phyloP scores from a whole-genome alignment of 805 yeast genomes.

The Jamesozyma gamospora region DNA sequence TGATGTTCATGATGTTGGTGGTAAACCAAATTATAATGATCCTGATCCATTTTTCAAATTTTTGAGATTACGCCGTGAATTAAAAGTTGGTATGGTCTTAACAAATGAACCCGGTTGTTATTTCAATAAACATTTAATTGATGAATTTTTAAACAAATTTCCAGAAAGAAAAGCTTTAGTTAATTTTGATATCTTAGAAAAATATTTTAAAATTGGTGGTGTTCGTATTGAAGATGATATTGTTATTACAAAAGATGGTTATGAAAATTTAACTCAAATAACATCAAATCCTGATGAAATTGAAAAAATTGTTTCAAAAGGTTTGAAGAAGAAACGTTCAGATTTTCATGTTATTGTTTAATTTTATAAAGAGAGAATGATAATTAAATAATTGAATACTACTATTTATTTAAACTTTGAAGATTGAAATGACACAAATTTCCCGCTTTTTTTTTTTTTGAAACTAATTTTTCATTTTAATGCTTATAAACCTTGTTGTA shows the following conservation, averaged over 20 bases:
- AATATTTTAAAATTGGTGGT: constrained; percentile 88
- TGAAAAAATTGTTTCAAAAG: constrained; percentile 61
- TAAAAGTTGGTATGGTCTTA: constrained; percentile 70
- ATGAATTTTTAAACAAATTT: constrained; percentile 42
- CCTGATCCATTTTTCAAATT: constrained; percentile 66
- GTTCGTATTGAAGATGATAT: constrained; percentile 94
- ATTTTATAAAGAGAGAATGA: not conserved
- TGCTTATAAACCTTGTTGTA: constrained; percentile 35
- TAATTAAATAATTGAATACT: not conserved
- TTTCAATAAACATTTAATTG: constrained; percentile 73
- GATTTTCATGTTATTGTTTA: constrained; percentile 53
- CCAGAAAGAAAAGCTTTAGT: constrained; percentile 47
- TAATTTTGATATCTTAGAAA: constrained; percentile 53
- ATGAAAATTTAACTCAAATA: constrained; percentile 69
- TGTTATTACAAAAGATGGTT: constrained; percentile 64
- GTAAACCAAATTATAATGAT: constrained; percentile 76
- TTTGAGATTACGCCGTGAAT: constrained; percentile 67
- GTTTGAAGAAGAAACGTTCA: constrained; percentile 48
- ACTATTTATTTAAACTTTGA: not conserved
- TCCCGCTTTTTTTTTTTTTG: not conserved
- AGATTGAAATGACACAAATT: not conserved
- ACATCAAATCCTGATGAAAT: constrained; percentile 84
- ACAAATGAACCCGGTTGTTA: constrained; percentile 95
- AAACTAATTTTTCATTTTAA: too few relatives aligned
- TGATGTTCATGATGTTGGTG: constrained; percentile 96